A percentile compares a stretch with the other conserved stretches of the same genome.
These are phyloP conservation scores for Cunninghamia lanceolata DNA, from an alignment of 75 land plant species.

Conservation along the genomic window DNA sequence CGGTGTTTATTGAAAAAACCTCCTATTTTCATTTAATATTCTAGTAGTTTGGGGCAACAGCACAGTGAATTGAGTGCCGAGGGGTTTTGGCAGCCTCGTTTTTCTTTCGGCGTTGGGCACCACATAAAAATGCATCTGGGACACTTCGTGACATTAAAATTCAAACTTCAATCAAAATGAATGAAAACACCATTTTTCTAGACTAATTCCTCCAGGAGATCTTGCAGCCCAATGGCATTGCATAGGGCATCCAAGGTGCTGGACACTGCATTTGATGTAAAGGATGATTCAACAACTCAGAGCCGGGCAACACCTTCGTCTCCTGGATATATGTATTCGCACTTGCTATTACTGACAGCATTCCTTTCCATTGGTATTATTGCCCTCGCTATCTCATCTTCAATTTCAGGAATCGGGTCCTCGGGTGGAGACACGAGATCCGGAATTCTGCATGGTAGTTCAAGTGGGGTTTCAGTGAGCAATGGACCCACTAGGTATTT, in stretches of 20 bases:
- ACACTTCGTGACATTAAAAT: neutral
- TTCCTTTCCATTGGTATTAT: neutral
- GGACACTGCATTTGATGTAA: neutral
- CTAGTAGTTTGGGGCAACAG: too few species aligned
- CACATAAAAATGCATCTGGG: neutral
- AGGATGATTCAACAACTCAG: neutral
- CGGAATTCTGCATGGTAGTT: neutral
- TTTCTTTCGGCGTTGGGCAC: too few species aligned
- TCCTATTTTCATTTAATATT: too few species aligned
- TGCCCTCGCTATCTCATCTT: neutral
- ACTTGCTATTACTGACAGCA: neutral
- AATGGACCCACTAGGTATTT: slow-evolving; percentile 29
- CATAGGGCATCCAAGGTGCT: neutral
- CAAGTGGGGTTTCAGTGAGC: too few species aligned
- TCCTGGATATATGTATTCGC: slow-evolving; percentile 1
- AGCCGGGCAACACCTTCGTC: neutral
- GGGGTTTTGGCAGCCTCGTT: too few species aligned
- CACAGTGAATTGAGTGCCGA: too few species aligned
- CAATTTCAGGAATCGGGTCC: neutral
- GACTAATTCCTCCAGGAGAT: neutral
- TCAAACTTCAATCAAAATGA: neutral
- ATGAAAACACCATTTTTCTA: neutral
- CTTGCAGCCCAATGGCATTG: neutral
- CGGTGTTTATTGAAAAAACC: too few species aligned
- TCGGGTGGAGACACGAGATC: neutral